Base-by-base conservation (phyloP, 192 early-diverging fungal species). In the Mortierella alpina region DNA sequence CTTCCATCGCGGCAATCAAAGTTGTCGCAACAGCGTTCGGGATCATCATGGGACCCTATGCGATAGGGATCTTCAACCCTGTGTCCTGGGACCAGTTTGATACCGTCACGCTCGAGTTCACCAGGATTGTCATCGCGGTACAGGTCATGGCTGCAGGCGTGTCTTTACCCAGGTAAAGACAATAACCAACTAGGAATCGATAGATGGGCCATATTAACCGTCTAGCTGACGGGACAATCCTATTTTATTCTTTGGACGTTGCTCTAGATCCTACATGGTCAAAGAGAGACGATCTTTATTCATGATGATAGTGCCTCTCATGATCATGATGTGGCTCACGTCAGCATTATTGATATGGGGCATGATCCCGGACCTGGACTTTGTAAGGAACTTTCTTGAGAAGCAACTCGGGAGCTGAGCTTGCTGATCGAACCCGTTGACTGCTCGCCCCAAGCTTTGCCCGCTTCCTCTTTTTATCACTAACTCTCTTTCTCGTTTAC, bases 81-180 rank as follows among this genome's bases (percentile, higher is more conserved):
- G 58, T 59, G 20, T 60, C 66, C n/a, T 72, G 84, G 82, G 48
- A 56, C 13, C 56, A 87, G 64, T 60, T 84, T 63, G 65, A 83
- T 14, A 70, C 73, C 12, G 65, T 93, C 1, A 92, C 90, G 0
- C 82, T 89, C 39, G 89, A 93, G 76, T 92, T 95, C 44, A 83
- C 89, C 10, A 89, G 92, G 53, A 84, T 95, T 31, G 87, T 92
- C 10, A 90, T 98, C 73, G 92, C 91, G 1, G 89, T 98, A 63
- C 93, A 95, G 71, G 91, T 95, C 41, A 95, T 97, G 92, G 90
- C 92, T 5, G 95, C 95, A 22, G 94, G 92, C 31, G 90, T 96
- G 0, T 82, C 84, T 11, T 76, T 94, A 57, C 91, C 92, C 18
- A 86, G 88, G 75, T 83, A 69, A 78, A 44, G 11, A 7, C 39